phyloP scores from a whole-genome alignment of 2,329 filamentous ascomycete genomes.

The Aphanoascus verrucosus region DNA sequence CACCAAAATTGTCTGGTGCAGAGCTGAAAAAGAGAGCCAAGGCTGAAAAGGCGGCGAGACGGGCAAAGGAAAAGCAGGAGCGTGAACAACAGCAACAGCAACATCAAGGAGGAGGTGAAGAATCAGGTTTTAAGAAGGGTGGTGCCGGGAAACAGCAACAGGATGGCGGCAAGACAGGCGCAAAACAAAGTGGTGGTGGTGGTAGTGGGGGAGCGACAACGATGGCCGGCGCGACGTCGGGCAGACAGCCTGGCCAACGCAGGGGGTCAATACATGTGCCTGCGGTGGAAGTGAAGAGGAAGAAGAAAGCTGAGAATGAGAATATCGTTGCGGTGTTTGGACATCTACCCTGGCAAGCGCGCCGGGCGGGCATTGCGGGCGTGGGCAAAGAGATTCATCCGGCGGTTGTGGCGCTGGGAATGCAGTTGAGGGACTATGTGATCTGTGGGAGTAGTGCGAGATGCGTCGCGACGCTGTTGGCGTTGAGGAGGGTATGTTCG shows the following conservation, averaged over 20 bases:
- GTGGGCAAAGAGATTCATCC: conserved; percentile 69
- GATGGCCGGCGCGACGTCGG: conserved; percentile 9
- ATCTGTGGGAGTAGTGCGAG: conserved; percentile 83
- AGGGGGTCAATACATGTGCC: conserved; percentile 30
- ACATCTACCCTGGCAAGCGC: conserved; percentile 68
- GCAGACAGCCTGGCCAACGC: conserved; percentile 19
- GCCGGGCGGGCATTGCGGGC: conserved; percentile 51
- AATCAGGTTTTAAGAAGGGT: conserved; percentile 20
- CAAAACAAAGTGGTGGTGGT: conserved; percentile 9
- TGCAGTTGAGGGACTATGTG: conserved; percentile 81
- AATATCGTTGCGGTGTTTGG: conserved; percentile 68
- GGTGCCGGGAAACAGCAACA: conserved; percentile 12
- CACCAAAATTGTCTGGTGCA: conserved; percentile 40
- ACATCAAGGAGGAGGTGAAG: conserved; percentile 15
- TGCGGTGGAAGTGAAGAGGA: conserved; percentile 39
- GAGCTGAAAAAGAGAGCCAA: conserved; percentile 83
- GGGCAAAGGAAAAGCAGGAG: conserved; percentile 58
- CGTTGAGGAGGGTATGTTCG: conserved; percentile 68
- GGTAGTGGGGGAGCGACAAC: conserved; percentile 22
- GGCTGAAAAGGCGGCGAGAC: conserved; percentile 78
- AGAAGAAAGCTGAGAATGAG: conserved; percentile 41
- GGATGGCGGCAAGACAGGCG: conserved; percentile 13
- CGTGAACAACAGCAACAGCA: conserved; percentile 28
- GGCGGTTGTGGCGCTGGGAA: conserved; percentile 68
- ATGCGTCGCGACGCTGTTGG: conserved; percentile 74